These are phyloP conservation scores for Trichosporon ovoides DNA, from an alignment of 1,284 basidiomycete species.

Conservation along the genomic window DNA sequence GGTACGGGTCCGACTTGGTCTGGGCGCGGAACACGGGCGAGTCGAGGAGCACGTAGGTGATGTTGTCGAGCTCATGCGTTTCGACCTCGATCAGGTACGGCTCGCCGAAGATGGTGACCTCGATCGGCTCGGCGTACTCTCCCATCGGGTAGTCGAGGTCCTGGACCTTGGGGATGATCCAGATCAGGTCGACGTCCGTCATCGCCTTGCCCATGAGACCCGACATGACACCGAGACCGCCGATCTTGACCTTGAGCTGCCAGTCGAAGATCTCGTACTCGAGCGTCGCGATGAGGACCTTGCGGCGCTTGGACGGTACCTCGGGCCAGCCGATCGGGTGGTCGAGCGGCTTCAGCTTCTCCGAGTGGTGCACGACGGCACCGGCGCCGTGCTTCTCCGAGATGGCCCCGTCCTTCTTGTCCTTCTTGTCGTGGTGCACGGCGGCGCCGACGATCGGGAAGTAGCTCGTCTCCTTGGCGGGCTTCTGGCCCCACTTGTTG, in stretches of 20 bases:
- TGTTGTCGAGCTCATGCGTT: conserved; percentile 83
- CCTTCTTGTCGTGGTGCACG: conserved; percentile 51
- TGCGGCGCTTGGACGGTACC: conserved; percentile 77
- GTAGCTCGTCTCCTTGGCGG: conserved; percentile 49
- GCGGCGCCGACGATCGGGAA: conserved; percentile 56
- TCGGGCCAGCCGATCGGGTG: conserved; percentile 89
- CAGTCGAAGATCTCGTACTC: conserved; percentile 94
- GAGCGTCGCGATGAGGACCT: conserved; percentile 80
- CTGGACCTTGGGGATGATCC: conserved; percentile 89
- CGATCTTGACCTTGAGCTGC: conserved; percentile 94
- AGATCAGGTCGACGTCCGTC: conserved; percentile 87
- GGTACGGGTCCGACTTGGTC: conserved; percentile 88
- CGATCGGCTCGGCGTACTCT: conserved; percentile 84
- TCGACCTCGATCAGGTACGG: conserved; percentile 91
- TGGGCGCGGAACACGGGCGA: conserved; percentile 91
- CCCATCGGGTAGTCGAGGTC: conserved; percentile 83
- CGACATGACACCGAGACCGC: conserved; percentile 93
- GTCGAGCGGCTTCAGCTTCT: conserved; percentile 55
- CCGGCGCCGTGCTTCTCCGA: conserved; percentile 35
- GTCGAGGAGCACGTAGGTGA: conserved; percentile 86
- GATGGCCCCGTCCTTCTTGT: conserved; percentile 40
- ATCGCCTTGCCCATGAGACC: conserved; percentile 93
- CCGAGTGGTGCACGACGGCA: conserved; percentile 29
- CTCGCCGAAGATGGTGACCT: conserved; percentile 91
- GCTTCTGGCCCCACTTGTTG: conserved; percentile 81